phyloP scores from a whole-genome alignment of 2,329 filamentous ascomycete genomes.

The Fusarium sublunatum region DNA sequence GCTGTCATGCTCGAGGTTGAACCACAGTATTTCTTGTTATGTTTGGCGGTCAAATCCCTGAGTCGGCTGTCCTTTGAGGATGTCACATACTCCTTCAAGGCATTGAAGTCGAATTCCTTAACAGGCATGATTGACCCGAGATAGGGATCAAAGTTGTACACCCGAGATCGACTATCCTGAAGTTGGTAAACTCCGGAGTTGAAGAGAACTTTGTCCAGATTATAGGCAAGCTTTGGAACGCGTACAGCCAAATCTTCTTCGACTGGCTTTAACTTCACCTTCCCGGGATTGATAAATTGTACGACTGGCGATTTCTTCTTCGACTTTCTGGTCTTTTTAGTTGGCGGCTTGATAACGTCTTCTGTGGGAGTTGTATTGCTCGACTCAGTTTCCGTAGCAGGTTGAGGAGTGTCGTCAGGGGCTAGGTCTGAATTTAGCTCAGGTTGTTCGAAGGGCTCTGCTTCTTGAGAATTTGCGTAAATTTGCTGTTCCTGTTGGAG shows the following conservation, averaged over 20 bases:
- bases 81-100: conserved; percentile 87
- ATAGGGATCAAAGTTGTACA: conserved; percentile 98
- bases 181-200: conserved; percentile 93
- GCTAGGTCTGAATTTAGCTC: not conserved
- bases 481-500: not conserved
- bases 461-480: not conserved
- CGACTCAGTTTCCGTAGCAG: not conserved
- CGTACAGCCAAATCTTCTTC: conserved; percentile 48
- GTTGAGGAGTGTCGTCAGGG: not conserved
- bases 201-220: conserved; percentile 91
- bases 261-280: conserved; percentile 47
- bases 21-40: conserved; percentile 84
- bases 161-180: conserved; percentile 85
- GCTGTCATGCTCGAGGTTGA: conserved; percentile 98
- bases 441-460: conserved; percentile 1
- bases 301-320: conserved; percentile 41
- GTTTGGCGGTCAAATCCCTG: conserved; percentile 71
- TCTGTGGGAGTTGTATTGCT: not conserved
- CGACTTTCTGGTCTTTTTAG: not conserved
- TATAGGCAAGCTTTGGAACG: conserved; percentile 75
- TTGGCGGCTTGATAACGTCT: not conserved
- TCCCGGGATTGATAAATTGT: conserved; percentile 44
- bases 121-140: conserved; percentile 93
- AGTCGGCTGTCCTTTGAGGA: conserved; percentile 86
- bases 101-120: conserved; percentile 89